Conservation (phyloP, 768 basidiomycete species). For the Kwoniella sp. region DNA sequence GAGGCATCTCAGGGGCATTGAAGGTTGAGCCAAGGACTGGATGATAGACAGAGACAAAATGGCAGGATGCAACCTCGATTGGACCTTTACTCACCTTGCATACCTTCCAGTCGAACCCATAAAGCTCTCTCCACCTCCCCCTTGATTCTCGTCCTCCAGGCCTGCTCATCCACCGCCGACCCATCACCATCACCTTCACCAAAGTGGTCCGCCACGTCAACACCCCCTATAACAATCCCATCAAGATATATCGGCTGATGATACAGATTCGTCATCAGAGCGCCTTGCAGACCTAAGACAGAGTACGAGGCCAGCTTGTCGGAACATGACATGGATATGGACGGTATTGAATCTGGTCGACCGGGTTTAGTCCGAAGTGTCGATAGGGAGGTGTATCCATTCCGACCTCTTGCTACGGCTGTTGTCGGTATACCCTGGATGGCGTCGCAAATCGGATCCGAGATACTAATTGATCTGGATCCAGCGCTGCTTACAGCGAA, state of each 20-base stretch:
- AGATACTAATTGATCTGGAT: too few species aligned
- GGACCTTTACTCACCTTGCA: conserved; percentile 28
- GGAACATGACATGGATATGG: conserved; percentile 85
- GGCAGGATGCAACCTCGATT: too few species aligned
- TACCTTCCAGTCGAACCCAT: conserved; percentile 61
- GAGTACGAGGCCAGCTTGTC: conserved; percentile 92
- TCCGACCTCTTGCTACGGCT: conserved; percentile 64
- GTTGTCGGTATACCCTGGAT: too few species aligned
- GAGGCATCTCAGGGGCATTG: too few species aligned
- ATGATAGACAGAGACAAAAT: too few species aligned
- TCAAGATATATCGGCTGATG: conserved; percentile 67
- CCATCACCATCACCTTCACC: conserved; percentile 6
- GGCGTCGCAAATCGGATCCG: too few species aligned
- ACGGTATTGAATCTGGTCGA: conserved; percentile 80
- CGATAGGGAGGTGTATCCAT: conserved; percentile 73
- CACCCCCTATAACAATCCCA: conserved; percentile 72
- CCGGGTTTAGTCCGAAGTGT: conserved; percentile 92
- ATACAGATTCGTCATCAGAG: conserved; percentile 63
- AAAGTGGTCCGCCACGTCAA: conserved; percentile 59
- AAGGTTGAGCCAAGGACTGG: too few species aligned
- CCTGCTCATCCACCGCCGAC: not conserved
- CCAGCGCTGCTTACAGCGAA: too few species aligned
- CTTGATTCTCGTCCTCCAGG: conserved; percentile 56
- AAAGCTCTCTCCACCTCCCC: conserved; percentile 73
- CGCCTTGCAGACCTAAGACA: conserved; percentile 81